Evolutionary conservation across 1,284 basidiomycete species (phyloP).

Genomic region (Testicularia cyperi): DNA sequence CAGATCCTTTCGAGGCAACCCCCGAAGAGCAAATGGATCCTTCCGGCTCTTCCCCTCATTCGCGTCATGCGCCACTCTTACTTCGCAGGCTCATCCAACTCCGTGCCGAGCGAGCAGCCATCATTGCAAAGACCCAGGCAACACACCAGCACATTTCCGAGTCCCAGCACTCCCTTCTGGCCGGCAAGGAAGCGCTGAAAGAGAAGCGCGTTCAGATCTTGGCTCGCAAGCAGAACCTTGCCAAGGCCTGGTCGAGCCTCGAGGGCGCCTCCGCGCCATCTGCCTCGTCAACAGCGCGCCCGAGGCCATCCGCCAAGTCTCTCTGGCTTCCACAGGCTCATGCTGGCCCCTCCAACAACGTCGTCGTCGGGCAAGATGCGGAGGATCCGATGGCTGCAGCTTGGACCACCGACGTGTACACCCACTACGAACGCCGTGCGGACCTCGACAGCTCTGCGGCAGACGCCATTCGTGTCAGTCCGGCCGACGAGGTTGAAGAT

Average conservation of each 20-base stretch:
- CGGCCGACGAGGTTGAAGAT: constrained; percentile 2
- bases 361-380: not conserved
- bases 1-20: constrained; percentile 23
- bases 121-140: constrained; percentile 13
- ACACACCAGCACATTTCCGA: constrained; percentile 25
- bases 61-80: too few species aligned
- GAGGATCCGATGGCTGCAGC: not conserved
- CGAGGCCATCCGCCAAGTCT: constrained; percentile 16
- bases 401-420: constrained; percentile 28
- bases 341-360: constrained; percentile 16
- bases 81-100: constrained; percentile 12
- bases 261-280: constrained; percentile 18
- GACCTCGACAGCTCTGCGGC: not conserved
- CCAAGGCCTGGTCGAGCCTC: constrained; percentile 36
- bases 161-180: constrained; percentile 17
- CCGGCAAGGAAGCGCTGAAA: constrained; percentile 9
- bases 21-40: constrained; percentile 3
- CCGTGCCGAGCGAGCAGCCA: constrained; percentile 11
- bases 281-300: constrained; percentile 10
- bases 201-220: constrained; percentile 14
- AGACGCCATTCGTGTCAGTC: not conserved
- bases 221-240: constrained; percentile 28
- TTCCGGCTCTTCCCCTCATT: not conserved
- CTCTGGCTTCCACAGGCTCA: constrained; percentile 25
- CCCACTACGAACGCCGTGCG: constrained; percentile 18